Evolutionary conservation across 1,139 yeast genomes (phyloP), one percentile per base, ranked within the genome.

Genomic region (Debaryomyces sp.): DNA sequence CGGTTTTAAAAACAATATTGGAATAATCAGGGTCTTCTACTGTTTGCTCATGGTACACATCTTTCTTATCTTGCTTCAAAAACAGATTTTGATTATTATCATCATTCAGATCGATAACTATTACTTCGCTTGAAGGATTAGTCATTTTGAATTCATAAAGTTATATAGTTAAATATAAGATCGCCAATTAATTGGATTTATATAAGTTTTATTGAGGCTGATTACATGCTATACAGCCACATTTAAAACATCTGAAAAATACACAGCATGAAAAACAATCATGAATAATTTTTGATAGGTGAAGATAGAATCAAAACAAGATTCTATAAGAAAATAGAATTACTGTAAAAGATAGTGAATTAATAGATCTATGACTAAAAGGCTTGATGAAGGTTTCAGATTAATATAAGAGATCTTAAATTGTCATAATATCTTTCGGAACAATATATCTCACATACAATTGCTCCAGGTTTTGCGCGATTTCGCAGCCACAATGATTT

Each of bases 1-100:
- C 46, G 53, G 55, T 13, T 22, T 22, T 26, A 13, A 38, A 38
- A n/a, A 26, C 41, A 15, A 6, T 2, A 12, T 27, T 27, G 5
- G 30, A 27, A 27, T 27, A 27, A 5, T 27, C 30, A 27, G 5
- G n/a, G 6, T 27, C 30, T 12, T 27, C 30, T 12, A 27, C n/a
- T 27, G 30, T 27, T 27, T 27, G 13, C n/a, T 27, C 30, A 27
- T 27, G n/a, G n/a, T 27, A 27, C 13, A 6, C 30, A 27, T 10
- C n/a, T 27, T 27, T 27, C 13, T 27, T 27, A 12, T 27, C n/a
- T 27, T 27, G 30, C 9, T 12, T 27, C 6, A 12, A n/a, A 27
- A 27, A 27, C 5, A 27, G 30, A 7, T 27, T 27, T 27, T 12
- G 13, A 27, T 27, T 6, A 10, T 12, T 27, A 6, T 12, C 30